phyloP scores from a whole-genome alignment of 2,329 filamentous ascomycete species.

The Cryphonectria nitschkei region DNA sequence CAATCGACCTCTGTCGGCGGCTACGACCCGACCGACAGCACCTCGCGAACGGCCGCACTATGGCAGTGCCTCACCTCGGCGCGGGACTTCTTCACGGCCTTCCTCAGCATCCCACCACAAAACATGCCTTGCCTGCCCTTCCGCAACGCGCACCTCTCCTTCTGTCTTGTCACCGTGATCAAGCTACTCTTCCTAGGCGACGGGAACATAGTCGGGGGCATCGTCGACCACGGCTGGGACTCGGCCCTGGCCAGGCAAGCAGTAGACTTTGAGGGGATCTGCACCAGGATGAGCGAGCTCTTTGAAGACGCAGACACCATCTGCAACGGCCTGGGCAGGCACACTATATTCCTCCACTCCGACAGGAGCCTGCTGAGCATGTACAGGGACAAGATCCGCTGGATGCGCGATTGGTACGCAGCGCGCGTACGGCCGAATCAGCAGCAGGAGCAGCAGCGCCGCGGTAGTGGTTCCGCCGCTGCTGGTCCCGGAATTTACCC shows the following conservation, averaged over 20 bases:
- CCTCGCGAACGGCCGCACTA: conserved; percentile 40
- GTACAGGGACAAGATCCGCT: conserved; percentile 42
- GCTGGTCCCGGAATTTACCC: background rate
- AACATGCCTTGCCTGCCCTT: conserved; percentile 39
- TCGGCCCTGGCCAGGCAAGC: conserved; percentile 37
- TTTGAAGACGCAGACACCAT: conserved; percentile 39
- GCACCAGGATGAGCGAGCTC: conserved; percentile 36
- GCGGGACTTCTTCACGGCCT: conserved; percentile 35
- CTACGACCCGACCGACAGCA: conserved; percentile 30
- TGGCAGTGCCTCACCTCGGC: conserved; percentile 42
- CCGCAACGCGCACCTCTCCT: conserved; percentile 38
- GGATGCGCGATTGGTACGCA: conserved; percentile 46
- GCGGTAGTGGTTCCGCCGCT: background rate
- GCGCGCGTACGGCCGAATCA: conserved; percentile 5
- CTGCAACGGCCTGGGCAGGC: conserved; percentile 23
- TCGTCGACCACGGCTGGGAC: conserved; percentile 42
- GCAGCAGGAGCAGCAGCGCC: background rate
- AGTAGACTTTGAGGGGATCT: conserved; percentile 39
- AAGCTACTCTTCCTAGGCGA: conserved; percentile 42
- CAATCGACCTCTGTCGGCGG: conserved; percentile 28
- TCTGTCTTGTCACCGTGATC: conserved; percentile 40
- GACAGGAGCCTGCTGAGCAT: conserved; percentile 38
- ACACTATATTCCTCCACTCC: conserved; percentile 34
- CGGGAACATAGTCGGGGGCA: conserved; percentile 2
- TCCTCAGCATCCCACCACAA: conserved; percentile 34